Evolutionary conservation across 768 basidiomycete species (phyloP), one percentile per base, ranked within the genome.

Genomic region (Jaapia argillacea): DNA sequence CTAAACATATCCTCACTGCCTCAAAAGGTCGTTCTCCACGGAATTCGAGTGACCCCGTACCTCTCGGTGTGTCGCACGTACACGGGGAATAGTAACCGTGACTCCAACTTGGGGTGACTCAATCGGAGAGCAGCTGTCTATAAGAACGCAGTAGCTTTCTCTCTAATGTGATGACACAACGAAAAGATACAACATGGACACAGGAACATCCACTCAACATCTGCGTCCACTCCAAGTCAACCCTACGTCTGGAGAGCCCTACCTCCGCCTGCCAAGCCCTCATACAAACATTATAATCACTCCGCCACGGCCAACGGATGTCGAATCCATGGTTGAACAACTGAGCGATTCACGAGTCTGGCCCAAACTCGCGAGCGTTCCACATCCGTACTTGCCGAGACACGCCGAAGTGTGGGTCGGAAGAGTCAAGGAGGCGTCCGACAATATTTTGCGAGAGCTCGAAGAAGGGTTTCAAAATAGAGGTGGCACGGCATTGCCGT

Each of bases 311-410:
- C 41, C 52, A 21, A 58, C 55, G 27, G 76, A 80, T 50, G 65
- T 58, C 10, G 56, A 64, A 22, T 41, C 52, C 6, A 45, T 66
- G n/a, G 48, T 65, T 5, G 49, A 61, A 1, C 51, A 65, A 45
- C 51, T 81, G 51, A 80, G 79, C 47, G 75, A 83, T 49, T 61
- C 61, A 2, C 50, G 45, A 4, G 63, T 85, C 5, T 68, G 64
- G 42, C 50, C 50, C 21, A 71, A 61, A 66, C 51, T 83, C 12
- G 56, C 55, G n/a, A 56, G 58, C 1, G 70, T 76, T 0, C 77
- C 77, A 0, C 66, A 65, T 37, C 81, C 81, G 5, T 84, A 82
- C 57, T 54, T 57, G 5, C 54, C 57, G 20, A 57, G 65, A 26
- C 44, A 75, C 46, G 73, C 69, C 5, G 51, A 55, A 3, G 42